Evolutionary conservation across 192 early-diverging fungal genomes (phyloP), one percentile per base, ranked within the genome.

Genomic region (Coemansia sp.): DNA sequence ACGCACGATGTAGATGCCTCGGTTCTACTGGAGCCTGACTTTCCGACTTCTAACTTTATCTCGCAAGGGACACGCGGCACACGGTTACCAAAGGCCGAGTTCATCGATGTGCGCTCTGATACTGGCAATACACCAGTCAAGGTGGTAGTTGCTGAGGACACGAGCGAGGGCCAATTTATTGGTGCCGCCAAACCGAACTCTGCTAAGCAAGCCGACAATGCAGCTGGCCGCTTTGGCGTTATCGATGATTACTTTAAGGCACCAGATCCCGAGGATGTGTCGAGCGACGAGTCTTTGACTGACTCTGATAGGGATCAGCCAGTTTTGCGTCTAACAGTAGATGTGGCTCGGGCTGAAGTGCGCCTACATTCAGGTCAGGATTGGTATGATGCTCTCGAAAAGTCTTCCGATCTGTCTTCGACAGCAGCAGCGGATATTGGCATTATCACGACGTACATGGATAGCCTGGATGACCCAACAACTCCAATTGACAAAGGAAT

Each of bases 221-320:
- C 5, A 4, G 27, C 22, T 47, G 55, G 34, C 0, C 60, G 21
- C 23, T 74, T 80, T 70, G 66, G 57, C 19, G 54, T 80, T 24
- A 80, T 80, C 27, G 72, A 80, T 19, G 65, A 80, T 58, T 80
- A 80, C 69, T 80, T 80, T 53, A 64, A 64, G 21, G 72, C 34
- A 9, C 78, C 78, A 0, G 62, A 24, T 5, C 62, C 64, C 5
- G 78, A 64, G 19, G 72, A 74, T 18, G 48, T 49, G 26, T 56
- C 61, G 21, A 64, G 65, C 3, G 67, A 76, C 2, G 71, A 74
- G 3, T 50, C 22, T 8, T 60, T 58, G 6, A 48, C 60, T 21
- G 18, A 12, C 19, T 22, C 14, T 21, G 60, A 58, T 18, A 60
- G 50, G 1, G 48, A 52, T 25, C 49, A 59, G 25, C 57, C 62